Conservation (phyloP, 257 asterid species). For the Dorcoceras hygrometricum region DNA sequence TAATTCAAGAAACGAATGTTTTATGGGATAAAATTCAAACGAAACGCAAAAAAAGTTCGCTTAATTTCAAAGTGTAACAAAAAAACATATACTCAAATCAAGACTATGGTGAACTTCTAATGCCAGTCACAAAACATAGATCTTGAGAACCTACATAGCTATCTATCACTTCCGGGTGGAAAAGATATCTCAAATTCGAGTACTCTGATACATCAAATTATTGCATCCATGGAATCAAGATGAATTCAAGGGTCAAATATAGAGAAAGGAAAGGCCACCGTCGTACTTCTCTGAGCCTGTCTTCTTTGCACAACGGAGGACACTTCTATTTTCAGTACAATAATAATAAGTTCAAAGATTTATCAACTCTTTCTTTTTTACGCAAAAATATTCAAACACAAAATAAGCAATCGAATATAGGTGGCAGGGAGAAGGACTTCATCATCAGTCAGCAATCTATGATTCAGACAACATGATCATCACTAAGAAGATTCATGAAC, state of each 20-base stretch:
- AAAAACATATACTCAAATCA: too few relatives aligned
- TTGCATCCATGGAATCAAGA: background rate
- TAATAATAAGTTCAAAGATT: background rate
- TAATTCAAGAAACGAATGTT: too few relatives aligned
- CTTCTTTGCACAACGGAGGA: too few relatives aligned
- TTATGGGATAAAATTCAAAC: too few relatives aligned
- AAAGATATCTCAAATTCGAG: background rate
- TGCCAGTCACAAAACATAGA: background rate
- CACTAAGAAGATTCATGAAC: background rate
- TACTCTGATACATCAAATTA: background rate
- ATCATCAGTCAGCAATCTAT: background rate
- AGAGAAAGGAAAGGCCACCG: background rate
- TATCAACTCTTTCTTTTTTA: too few relatives aligned
- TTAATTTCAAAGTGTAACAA: too few relatives aligned
- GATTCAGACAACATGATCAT: background rate
- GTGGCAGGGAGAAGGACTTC: background rate
- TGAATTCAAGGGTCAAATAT: background rate
- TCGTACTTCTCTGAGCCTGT: too few relatives aligned
- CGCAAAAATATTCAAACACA: background rate
- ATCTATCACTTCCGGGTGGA: too few relatives aligned
- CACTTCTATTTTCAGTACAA: background rate
- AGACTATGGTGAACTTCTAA: background rate
- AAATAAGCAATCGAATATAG: too few relatives aligned
- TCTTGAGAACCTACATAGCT: background rate
- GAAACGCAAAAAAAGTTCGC: too few relatives aligned